Evolutionary conservation across 2,329 filamentous ascomycete species (phyloP).

Genomic region (Neofusicoccum sp.): DNA sequence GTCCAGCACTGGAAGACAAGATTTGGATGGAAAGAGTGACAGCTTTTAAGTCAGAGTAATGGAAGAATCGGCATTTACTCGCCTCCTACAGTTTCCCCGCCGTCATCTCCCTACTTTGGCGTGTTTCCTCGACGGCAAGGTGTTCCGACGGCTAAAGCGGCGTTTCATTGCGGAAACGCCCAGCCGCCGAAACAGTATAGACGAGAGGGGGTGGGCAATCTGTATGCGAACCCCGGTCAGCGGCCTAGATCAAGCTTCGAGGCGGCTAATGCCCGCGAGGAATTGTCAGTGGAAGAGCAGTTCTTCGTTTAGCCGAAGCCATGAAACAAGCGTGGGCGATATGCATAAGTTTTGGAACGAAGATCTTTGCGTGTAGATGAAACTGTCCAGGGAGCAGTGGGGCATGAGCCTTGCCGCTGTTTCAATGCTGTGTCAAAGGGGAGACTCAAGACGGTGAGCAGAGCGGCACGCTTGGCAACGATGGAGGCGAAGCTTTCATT

Average conservation of each 20-base stretch:
- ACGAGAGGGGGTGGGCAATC: no score
- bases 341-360: constrained; percentile 13
- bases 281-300: neutral
- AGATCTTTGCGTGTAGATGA: constrained; percentile 10
- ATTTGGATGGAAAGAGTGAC: neutral
- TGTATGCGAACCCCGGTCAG: neutral
- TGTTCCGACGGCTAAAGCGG: constrained; percentile 18
- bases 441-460: neutral
- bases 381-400: constrained; percentile 4
- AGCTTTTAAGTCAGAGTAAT: neutral
- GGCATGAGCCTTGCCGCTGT: neutral
- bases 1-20: constrained; percentile 13
- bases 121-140: constrained; percentile 3
- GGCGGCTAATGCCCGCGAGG: neutral
- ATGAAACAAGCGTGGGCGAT: neutral
- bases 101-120: neutral
- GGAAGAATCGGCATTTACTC: neutral
- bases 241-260: neutral
- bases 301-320: neutral
- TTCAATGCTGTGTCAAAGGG: constrained; percentile 7
- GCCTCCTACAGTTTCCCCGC: neutral
- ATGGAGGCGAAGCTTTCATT: constrained; percentile 8
- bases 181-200: neutral
- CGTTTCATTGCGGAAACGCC: neutral
- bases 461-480: neutral